Evolutionary conservation across 495 filamentous ascomycete species (phyloP).

Genomic region (Podospora anserina): DNA sequence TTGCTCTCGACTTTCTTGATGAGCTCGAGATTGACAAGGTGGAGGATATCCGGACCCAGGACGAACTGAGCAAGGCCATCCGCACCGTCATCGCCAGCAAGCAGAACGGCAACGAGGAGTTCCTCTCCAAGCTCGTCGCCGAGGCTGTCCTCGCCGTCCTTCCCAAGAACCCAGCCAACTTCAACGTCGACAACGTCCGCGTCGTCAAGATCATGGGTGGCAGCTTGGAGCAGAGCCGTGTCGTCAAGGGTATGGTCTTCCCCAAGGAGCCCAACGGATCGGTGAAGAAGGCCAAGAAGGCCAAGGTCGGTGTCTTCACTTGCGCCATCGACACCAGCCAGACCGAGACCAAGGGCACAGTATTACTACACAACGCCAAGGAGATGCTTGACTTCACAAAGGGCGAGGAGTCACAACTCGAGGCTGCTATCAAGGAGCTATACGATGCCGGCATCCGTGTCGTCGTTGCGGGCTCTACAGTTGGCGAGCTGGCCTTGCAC

Average conservation of each 20-base stretch:
- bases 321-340: conserved; percentile 94
- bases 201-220: conserved; percentile 99
- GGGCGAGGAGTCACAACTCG: conserved; percentile 90
- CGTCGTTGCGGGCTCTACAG: conserved; percentile 81
- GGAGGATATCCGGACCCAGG: conserved; percentile 69
- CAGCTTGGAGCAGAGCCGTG: conserved; percentile 83
- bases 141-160: conserved; percentile 93
- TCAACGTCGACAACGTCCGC: conserved; percentile 98
- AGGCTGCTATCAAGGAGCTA: conserved; percentile 87
- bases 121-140: conserved; percentile 79
- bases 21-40: conserved; percentile 90
- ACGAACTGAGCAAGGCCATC: conserved; percentile 91
- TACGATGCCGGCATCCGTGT: conserved; percentile 91
- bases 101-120: conserved; percentile 88
- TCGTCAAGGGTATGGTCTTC: conserved; percentile 99
- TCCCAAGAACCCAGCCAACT: conserved; percentile 95
- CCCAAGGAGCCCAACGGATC: conserved; percentile 84
- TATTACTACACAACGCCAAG: conserved; percentile 94
- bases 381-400: conserved; percentile 99
- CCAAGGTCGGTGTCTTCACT: conserved; percentile 94
- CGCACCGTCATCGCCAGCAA: conserved; percentile 94
- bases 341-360: conserved; percentile 99
- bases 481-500: conserved; percentile 94
- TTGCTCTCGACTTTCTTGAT: conserved; percentile 79
- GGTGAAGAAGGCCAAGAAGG: conserved; percentile 83